Evolutionary conservation across 768 basidiomycete genomes (phyloP).

Genomic region (Rhizopogon salebrosus): DNA sequence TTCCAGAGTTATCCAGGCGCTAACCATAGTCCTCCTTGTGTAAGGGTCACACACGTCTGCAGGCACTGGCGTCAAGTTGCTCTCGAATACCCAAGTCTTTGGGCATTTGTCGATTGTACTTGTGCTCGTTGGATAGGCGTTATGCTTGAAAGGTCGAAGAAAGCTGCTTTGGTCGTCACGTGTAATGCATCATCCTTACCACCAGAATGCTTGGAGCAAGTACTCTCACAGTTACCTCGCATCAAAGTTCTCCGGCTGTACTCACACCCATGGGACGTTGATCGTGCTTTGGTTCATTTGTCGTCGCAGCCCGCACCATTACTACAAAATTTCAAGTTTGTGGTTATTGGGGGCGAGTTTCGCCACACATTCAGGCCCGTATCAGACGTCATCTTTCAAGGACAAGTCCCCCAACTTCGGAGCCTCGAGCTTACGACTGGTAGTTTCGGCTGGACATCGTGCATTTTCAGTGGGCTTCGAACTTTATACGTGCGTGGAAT

Average conservation of each 20-base stretch:
- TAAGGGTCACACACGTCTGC: too few relatives aligned
- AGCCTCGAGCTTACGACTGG: slow-evolving; percentile 25
- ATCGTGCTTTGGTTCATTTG: slow-evolving; percentile 15
- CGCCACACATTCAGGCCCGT: slow-evolving; percentile 18
- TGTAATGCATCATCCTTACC: too few relatives aligned
- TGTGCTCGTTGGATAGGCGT: too few relatives aligned
- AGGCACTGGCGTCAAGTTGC: too few relatives aligned
- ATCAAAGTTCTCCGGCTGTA: slow-evolving; percentile 20
- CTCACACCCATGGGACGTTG: slow-evolving; percentile 22
- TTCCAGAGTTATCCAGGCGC: too few relatives aligned
- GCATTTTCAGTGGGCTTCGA: slow-evolving; percentile 28
- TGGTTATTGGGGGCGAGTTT: slow-evolving; percentile 12
- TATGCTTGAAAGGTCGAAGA: too few relatives aligned
- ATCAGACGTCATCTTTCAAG: slow-evolving; percentile 26
- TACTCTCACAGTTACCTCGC: too few relatives aligned
- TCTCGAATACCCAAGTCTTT: too few relatives aligned
- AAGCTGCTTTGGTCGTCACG: too few relatives aligned
- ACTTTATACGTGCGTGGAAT: slow-evolving; percentile 27
- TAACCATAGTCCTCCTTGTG: too few relatives aligned
- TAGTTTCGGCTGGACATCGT: slow-evolving; percentile 29
- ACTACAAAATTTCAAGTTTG: slow-evolving; percentile 2
- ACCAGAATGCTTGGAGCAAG: too few relatives aligned
- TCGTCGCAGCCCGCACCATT: background rate
- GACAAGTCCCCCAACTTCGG: slow-evolving; percentile 25
- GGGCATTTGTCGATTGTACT: too few relatives aligned